These are phyloP conservation scores for Sarocladium strictum DNA, from an alignment of 2,329 filamentous ascomycete genomes.

Conservation along the genomic window DNA sequence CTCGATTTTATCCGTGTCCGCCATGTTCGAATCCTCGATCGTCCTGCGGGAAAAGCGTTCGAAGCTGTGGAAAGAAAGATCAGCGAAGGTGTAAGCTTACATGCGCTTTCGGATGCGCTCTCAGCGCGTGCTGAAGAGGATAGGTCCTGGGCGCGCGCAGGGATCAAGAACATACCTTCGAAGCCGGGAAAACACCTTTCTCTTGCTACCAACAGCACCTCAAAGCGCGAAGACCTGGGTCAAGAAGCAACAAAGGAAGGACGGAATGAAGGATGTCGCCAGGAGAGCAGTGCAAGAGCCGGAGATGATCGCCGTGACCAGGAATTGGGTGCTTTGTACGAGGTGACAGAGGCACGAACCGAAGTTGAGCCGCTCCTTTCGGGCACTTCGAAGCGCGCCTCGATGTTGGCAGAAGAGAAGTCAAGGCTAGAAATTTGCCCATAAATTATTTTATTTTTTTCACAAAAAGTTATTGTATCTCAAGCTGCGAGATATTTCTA, in stretches of 20 bases:
- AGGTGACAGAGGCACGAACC: background rate
- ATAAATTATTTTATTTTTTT: too few species aligned
- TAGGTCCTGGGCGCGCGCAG: background rate
- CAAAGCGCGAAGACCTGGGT: background rate
- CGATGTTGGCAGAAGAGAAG: background rate
- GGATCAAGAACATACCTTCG: background rate
- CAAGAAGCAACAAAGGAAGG: background rate
- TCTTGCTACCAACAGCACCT: background rate
- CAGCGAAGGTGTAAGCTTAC: background rate
- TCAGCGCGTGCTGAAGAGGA: background rate
- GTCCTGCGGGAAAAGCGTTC: background rate
- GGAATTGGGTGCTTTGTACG: background rate
- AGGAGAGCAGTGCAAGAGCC: background rate
- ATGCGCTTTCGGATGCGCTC: background rate
- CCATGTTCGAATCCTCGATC: constrained; percentile 18
- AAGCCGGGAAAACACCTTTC: background rate
- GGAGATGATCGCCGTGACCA: background rate
- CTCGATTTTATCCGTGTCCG: constrained; percentile 26
- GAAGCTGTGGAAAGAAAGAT: background rate
- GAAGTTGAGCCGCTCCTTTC: constrained; percentile 5
- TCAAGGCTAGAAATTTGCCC: too few species aligned
- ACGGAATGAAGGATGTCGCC: background rate
- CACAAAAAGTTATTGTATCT: too few species aligned
- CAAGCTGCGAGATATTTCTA: too few species aligned
- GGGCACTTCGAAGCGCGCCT: background rate